phyloP scores from a whole-genome alignment of 148 eudicot species.

The Agrostemma githago region DNA sequence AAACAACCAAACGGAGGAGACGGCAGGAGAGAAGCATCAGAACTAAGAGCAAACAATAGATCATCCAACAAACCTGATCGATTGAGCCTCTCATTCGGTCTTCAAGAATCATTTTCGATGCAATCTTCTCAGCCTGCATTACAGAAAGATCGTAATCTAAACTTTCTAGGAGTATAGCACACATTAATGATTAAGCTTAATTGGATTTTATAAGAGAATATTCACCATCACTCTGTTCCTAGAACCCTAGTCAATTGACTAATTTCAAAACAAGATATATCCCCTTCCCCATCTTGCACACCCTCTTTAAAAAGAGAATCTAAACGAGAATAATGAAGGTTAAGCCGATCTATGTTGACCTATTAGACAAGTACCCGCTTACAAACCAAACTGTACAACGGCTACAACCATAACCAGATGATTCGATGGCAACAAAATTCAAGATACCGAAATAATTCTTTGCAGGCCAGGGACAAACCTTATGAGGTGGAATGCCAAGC shows the following conservation, averaged over 20 bases:
- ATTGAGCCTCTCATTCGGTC: slow-evolving; percentile 99
- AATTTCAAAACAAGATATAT: not conserved
- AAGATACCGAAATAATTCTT: not conserved
- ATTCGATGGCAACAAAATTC: not conserved
- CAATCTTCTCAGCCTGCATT: slow-evolving; percentile 96
- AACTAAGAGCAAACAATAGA: not conserved
- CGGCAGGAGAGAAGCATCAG: not conserved
- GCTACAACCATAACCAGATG: not conserved
- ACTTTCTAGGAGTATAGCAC: not conserved
- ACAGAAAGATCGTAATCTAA: not conserved
- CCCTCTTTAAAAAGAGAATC: not conserved
- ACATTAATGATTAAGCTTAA: not conserved
- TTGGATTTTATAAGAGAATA: not conserved
- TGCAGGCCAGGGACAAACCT: slow-evolving; percentile 42
- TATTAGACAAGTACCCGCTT: not conserved
- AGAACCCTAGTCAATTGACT: not conserved
- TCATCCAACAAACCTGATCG: slow-evolving; percentile 63
- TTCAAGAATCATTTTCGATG: slow-evolving; percentile 92
- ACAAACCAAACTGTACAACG: not conserved
- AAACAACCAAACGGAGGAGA: not conserved
- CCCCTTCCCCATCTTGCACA: not conserved
- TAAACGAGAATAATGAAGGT: slow-evolving; percentile 5
- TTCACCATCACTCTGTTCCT: not conserved
- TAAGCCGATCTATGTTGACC: not conserved
- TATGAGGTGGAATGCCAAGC: slow-evolving; percentile 85